A percentile compares a stretch with the other conserved stretches of the same genome.
These are phyloP conservation scores for Penicillium tannophilum DNA, from an alignment of 495 filamentous ascomycete species.

Conservation along the genomic window DNA sequence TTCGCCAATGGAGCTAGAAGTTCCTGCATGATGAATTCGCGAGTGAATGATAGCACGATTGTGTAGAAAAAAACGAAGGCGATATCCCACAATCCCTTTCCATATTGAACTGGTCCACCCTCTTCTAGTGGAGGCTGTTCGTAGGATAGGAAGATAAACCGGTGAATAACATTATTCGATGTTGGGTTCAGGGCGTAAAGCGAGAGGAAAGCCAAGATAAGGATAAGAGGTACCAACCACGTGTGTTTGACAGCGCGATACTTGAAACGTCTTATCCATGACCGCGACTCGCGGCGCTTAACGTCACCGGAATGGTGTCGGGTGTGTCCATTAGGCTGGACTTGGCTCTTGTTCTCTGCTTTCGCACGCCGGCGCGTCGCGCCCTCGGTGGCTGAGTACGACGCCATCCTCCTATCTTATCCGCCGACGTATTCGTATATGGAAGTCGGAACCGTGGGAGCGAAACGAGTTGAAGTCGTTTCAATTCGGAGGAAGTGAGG, in stretches of 20 bases:
- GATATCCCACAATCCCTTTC: conserved; percentile 79
- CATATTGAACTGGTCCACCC: conserved; percentile 62
- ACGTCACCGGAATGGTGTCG: neutral
- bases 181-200: conserved; percentile 73
- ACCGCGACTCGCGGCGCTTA: conserved; percentile 26
- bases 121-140: conserved; percentile 47
- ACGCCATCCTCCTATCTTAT: neutral
- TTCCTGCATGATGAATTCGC: conserved; percentile 91
- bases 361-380: conserved; percentile 4
- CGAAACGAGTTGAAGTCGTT: neutral
- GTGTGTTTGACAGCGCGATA: conserved; percentile 33
- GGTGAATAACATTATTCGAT: conserved; percentile 70
- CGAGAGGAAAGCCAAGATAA: conserved; percentile 58
- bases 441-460: neutral
- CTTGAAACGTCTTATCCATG: conserved; percentile 54
- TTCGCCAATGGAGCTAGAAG: conserved; percentile 71
- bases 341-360: neutral
- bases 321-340: neutral
- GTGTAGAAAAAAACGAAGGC: conserved; percentile 84
- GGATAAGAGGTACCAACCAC: conserved; percentile 71
- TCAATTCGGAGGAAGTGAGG: neutral
- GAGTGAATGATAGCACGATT: conserved; percentile 78
- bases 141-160: conserved; percentile 89
- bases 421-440: too few relatives aligned
- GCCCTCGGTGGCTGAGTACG: conserved; percentile 1